Percentiles rank a stretch among this genome's conserved stretches.
These are phyloP conservation scores for Podospora pseudopauciseta DNA, from an alignment of 495 filamentous ascomycete species.

Conservation along the genomic window DNA sequence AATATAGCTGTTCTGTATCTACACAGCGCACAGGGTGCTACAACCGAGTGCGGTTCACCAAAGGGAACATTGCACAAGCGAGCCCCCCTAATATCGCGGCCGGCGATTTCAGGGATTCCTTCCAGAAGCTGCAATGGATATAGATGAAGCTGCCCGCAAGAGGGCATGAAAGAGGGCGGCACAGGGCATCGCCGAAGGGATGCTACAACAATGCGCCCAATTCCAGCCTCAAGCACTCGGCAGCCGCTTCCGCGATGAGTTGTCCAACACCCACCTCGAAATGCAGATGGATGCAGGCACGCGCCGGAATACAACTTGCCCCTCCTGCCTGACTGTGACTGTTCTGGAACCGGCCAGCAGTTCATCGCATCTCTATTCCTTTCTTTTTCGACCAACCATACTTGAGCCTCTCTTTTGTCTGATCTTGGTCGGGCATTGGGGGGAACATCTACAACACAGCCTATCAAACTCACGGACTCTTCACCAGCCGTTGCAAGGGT, in stretches of 20 bases:
- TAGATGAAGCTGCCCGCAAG: slow-evolving; percentile 8
- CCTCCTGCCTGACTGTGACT: slow-evolving; percentile 5
- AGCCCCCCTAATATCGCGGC: slow-evolving; percentile 7
- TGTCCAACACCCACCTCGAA: slow-evolving; percentile 3
- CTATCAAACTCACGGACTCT: slow-evolving; percentile 15
- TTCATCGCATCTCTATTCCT: not conserved
- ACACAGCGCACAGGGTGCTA: not conserved
- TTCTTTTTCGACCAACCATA: not conserved
- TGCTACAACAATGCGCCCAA: slow-evolving; percentile 7
- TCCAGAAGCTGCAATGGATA: slow-evolving; percentile 14
- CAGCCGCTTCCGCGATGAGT: slow-evolving; percentile 9
- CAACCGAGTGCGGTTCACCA: not conserved
- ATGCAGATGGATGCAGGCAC: slow-evolving; percentile 17
- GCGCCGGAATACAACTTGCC: slow-evolving; percentile 14
- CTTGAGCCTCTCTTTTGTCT: slow-evolving; percentile 5
- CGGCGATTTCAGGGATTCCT: not conserved
- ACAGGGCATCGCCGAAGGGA: slow-evolving; percentile 14
- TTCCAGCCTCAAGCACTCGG: slow-evolving; percentile 1
- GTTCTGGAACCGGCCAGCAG: not conserved
- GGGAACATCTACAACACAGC: not conserved
- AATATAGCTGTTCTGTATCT: not conserved
- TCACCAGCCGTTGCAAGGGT: not conserved
- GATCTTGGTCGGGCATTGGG: slow-evolving; percentile 4
- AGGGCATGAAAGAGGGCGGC: slow-evolving; percentile 16
- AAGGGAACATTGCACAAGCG: slow-evolving; percentile 5